phyloP scores from a whole-genome alignment of 257 asterid species.

The Plantago major region DNA sequence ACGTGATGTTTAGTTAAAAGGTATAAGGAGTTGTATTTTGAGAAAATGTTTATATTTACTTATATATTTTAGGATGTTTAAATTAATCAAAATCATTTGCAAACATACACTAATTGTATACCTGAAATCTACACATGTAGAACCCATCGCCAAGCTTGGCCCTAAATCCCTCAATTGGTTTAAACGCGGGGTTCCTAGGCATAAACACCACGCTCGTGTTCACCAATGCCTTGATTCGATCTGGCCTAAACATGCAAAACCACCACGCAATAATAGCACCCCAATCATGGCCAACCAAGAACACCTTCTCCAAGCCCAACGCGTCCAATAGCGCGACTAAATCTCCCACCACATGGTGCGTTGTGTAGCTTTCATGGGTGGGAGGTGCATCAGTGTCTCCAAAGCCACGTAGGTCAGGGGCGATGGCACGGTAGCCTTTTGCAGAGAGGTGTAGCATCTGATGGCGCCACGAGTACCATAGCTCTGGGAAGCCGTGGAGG shows the following conservation, averaged over 20 bases:
- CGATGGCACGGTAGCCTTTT: constrained; percentile 36
- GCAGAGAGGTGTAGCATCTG: constrained; percentile 34
- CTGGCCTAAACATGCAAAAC: constrained; percentile 45
- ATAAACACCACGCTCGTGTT: constrained; percentile 11
- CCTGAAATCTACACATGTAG: constrained; percentile 15
- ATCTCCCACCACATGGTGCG: constrained; percentile 36
- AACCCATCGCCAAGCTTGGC: constrained; percentile 13
- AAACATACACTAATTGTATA: not conserved
- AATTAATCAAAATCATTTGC: not conserved
- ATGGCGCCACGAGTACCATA: constrained; percentile 53
- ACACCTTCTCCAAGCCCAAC: constrained; percentile 34
- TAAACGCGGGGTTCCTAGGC: constrained; percentile 7
- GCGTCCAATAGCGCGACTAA: constrained; percentile 34
- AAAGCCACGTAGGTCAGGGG: constrained; percentile 45
- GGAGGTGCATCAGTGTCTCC: constrained; percentile 43
- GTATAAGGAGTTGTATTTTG: no score
- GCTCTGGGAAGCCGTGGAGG: constrained; percentile 46
- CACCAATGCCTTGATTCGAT: constrained; percentile 15
- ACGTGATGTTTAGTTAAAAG: no score
- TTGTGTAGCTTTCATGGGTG: constrained; percentile 22
- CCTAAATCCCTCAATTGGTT: not conserved
- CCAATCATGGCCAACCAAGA: constrained; percentile 58
- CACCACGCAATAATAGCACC: constrained; percentile 46
- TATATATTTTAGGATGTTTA: no score
- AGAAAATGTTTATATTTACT: no score